phyloP scores from a whole-genome alignment of 192 early-diverging fungal genomes.

The Umbelopsis sp. region DNA sequence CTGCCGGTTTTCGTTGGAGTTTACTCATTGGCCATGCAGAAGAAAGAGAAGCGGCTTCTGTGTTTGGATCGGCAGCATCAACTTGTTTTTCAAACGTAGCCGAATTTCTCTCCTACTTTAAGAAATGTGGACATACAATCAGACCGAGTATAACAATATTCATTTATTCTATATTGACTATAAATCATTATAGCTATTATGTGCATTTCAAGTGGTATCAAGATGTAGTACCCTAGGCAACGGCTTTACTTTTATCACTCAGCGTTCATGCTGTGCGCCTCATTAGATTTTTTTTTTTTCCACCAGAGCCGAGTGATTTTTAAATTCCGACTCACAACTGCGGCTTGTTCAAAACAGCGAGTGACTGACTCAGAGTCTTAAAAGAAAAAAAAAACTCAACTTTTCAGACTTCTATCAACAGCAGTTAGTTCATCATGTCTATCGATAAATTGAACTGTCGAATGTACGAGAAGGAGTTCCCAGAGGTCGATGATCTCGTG shows the following conservation, averaged over 20 bases:
- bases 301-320: neutral
- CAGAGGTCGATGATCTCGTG: constrained; percentile 92
- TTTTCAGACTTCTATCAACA: constrained; percentile 4
- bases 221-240: no score
- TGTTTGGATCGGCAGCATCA: neutral
- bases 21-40: constrained; percentile 2
- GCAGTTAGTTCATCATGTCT: neutral
- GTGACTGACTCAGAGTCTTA: constrained; percentile 7
- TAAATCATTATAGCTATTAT: no score
- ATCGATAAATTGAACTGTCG: constrained; percentile 67
- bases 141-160: neutral
- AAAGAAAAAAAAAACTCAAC: neutral
- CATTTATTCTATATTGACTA: no score
- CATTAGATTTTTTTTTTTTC: neutral
- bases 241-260: no score
- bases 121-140: neutral
- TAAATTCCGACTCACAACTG: neutral
- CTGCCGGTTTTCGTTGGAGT: constrained; percentile 10
- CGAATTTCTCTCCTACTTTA: neutral
- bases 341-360: constrained; percentile 10
- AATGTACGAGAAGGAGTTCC: constrained; percentile 94
- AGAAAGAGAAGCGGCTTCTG: neutral
- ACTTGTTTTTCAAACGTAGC: neutral
- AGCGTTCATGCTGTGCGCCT: neutral
- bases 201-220: no score